phyloP scores from a whole-genome alignment of 768 basidiomycete genomes.

The Naganishia friedmannii region DNA sequence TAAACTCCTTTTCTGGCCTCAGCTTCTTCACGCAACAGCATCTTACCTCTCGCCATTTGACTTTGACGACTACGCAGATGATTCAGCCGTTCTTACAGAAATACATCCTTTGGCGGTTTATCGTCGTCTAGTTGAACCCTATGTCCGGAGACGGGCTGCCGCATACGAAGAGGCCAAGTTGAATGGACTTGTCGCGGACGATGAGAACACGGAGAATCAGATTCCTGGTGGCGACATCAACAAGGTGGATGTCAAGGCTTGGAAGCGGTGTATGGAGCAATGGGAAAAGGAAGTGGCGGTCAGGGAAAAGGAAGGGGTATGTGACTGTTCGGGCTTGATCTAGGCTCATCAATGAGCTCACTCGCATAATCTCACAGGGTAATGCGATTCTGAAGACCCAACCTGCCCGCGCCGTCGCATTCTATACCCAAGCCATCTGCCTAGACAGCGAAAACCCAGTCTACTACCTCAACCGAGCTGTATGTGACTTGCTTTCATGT shows the following conservation, averaged over 20 bases:
- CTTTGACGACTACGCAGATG: conserved; percentile 45
- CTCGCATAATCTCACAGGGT: conserved; percentile 33
- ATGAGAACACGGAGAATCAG: conserved; percentile 10
- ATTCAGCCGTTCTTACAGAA: conserved; percentile 45
- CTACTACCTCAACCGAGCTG: conserved; percentile 50
- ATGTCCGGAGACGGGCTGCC: conserved; percentile 28
- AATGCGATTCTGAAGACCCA: conserved; percentile 43
- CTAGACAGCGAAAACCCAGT: conserved; percentile 51
- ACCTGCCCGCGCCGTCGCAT: conserved; percentile 43
- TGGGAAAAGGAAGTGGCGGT: conserved; percentile 51
- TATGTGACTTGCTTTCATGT: conserved; percentile 24
- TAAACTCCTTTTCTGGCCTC: neutral
- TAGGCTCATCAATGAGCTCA: neutral
- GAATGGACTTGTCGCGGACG: neutral
- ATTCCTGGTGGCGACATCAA: conserved; percentile 22
- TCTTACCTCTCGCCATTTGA: conserved; percentile 48
- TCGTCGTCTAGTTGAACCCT: conserved; percentile 45
- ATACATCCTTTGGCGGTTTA: conserved; percentile 51
- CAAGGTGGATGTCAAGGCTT: conserved; percentile 38
- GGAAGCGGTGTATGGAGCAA: conserved; percentile 50
- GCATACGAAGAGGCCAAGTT: conserved; percentile 29
- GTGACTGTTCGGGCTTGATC: conserved; percentile 17
- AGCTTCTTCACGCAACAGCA: conserved; percentile 49
- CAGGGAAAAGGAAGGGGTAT: conserved; percentile 47
- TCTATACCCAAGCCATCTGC: conserved; percentile 51